Conservation (phyloP, 2,329 filamentous ascomycete genomes). For the Hymenoscyphus scutula region DNA sequence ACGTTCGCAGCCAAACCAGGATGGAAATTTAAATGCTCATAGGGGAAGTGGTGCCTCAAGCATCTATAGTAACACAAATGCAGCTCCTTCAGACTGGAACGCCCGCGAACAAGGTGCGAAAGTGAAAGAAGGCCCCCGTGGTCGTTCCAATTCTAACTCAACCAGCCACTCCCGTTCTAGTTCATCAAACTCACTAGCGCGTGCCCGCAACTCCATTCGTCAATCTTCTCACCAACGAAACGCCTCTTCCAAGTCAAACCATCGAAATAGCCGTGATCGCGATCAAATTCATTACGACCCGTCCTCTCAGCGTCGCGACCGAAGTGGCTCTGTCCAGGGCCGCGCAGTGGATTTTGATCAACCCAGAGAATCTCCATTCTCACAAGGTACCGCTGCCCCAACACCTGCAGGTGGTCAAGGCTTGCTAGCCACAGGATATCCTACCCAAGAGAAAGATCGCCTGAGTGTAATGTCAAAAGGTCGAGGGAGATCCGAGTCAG, state of each 20-base stretch:
- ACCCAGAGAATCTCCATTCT: conserved; percentile 27
- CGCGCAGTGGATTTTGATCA: conserved; percentile 23
- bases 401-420: not conserved
- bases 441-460: not conserved
- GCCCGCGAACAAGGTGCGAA: conserved; percentile 9
- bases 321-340: conserved; percentile 25
- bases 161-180: conserved; percentile 9
- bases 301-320: conserved; percentile 14
- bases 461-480: not conserved
- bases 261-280: conserved; percentile 17
- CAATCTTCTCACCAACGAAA: conserved; percentile 11
- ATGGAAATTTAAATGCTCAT: not conserved
- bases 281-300: conserved; percentile 27
- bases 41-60: conserved; percentile 20
- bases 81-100: conserved; percentile 1
- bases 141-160: conserved; percentile 17
- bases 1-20: conserved; percentile 2
- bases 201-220: conserved; percentile 13
- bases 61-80: conserved; percentile 18
- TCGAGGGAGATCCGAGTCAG: conserved; percentile 13
- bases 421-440: not conserved
- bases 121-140: conserved; percentile 4
- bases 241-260: not conserved
- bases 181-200: conserved; percentile 12
- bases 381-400: conserved; percentile 30